Percentiles rank a stretch among this genome's conserved stretches.
These are phyloP conservation scores for Vitis rupestris DNA, from an alignment of 164 flowering plant genomes.

Conservation along the genomic window DNA sequence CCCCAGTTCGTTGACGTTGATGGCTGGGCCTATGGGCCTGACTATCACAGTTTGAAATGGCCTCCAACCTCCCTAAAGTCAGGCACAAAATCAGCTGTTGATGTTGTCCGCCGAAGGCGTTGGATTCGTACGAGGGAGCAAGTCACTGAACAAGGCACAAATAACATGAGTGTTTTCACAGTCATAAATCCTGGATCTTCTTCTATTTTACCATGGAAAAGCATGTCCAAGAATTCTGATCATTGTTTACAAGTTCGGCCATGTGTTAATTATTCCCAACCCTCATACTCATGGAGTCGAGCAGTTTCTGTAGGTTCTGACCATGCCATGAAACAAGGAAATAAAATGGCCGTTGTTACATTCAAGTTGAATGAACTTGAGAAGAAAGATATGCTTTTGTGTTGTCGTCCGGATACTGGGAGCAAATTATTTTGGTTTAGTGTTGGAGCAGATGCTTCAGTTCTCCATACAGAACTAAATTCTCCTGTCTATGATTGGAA, in stretches of 20 bases:
- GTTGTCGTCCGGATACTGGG: conserved; percentile 43
- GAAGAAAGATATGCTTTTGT: conserved; percentile 82
- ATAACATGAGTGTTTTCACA: conserved; percentile 20
- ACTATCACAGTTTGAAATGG: conserved; percentile 61
- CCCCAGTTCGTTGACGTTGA: conserved; percentile 60
- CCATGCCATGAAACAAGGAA: conserved; percentile 41
- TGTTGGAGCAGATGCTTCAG: conserved; percentile 82
- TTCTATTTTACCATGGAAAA: conserved; percentile 80
- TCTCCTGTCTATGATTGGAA: conserved; percentile 97
- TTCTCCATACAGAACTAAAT: conserved; percentile 86
- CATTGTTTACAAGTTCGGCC: conserved; percentile 84
- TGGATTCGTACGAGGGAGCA: conserved; percentile 67
- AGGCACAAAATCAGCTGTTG: conserved; percentile 42
- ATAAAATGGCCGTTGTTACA: conserved; percentile 28
- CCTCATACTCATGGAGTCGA: conserved; percentile 69
- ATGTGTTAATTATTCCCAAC: conserved; percentile 36
- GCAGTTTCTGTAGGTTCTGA: conserved; percentile 48
- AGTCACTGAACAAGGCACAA: conserved; percentile 15
- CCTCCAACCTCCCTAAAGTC: conserved; percentile 59
- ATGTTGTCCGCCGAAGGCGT: conserved; percentile 68
- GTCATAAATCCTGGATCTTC: conserved; percentile 70
- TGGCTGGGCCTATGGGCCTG: conserved; percentile 84
- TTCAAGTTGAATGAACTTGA: conserved; percentile 77
- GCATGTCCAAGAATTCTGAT: conserved; percentile 53
- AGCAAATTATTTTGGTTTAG: conserved; percentile 77